A percentile compares a stretch with the other conserved stretches of the same genome.
These are phyloP conservation scores for Termitomyces sp. DNA, from an alignment of 768 basidiomycete genomes.

Conservation along the genomic window DNA sequence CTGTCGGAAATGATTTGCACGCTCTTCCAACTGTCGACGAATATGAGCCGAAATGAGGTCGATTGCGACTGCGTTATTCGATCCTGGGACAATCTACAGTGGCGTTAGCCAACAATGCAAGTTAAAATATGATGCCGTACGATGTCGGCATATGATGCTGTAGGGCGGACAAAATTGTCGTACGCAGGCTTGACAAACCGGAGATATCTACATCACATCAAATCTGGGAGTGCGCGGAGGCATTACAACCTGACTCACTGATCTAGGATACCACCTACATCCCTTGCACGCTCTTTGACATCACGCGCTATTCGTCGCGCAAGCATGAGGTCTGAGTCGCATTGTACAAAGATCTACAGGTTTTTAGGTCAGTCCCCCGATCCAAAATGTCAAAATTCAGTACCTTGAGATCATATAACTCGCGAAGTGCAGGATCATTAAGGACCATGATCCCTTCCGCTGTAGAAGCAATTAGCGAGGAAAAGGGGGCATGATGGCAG, in stretches of 20 bases:
- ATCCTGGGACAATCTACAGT: constrained; percentile 88
- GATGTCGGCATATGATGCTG: constrained; percentile 84
- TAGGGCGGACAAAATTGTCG: constrained; percentile 90
- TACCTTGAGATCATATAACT: constrained; percentile 89
- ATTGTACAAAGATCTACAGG: constrained; percentile 78
- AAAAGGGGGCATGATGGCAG: neutral
- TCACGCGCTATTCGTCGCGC: constrained; percentile 88
- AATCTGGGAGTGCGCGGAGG: neutral
- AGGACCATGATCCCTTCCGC: constrained; percentile 92
- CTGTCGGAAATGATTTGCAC: constrained; percentile 66
- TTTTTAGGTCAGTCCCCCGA: neutral
- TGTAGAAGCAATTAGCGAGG: constrained; percentile 17
- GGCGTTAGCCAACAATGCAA: neutral
- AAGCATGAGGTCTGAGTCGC: constrained; percentile 96
- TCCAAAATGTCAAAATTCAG: neutral
- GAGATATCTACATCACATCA: constrained; percentile 55
- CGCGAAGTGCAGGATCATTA: constrained; percentile 71
- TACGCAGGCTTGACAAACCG: constrained; percentile 94
- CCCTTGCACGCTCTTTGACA: constrained; percentile 80
- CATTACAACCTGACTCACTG: constrained; percentile 45
- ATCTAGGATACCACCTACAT: constrained; percentile 81
- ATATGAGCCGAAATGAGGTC: constrained; percentile 93
- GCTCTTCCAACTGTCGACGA: constrained; percentile 74
- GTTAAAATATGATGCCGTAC: constrained; percentile 32
- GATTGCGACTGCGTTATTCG: constrained; percentile 84